phyloP scores from a whole-genome alignment of 805 yeast species.

The Saccharomycopsis capsularis region DNA sequence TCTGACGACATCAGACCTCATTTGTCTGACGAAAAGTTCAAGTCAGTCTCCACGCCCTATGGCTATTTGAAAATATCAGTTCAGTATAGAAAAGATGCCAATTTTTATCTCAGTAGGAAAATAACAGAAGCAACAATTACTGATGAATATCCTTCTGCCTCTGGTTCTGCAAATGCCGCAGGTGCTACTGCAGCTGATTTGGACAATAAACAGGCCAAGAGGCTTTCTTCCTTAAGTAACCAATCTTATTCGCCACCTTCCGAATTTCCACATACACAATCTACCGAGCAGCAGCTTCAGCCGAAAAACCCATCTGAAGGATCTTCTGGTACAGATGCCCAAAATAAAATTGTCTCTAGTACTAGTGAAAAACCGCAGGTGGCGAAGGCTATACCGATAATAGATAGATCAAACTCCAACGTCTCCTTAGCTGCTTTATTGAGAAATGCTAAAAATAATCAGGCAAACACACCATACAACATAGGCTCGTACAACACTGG shows the following conservation, averaged over 20 bases:
- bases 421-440: constrained; percentile 48
- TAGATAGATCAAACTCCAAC: constrained; percentile 40
- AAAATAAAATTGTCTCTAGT: background rate
- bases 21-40: constrained; percentile 53
- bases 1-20: constrained; percentile 38
- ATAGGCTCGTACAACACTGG: constrained; percentile 9
- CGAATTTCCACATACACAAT: background rate
- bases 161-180: background rate
- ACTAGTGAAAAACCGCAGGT: background rate
- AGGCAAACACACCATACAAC: background rate
- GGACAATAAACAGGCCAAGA: background rate
- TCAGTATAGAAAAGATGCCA: constrained; percentile 66
- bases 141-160: too few species aligned
- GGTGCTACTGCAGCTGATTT: too few species aligned
- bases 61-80: constrained; percentile 74
- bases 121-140: constrained; percentile 32
- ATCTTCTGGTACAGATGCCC: background rate
- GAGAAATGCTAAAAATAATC: constrained; percentile 28
- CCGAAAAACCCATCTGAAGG: too few species aligned
- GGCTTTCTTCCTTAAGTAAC: background rate
- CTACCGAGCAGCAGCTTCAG: background rate
- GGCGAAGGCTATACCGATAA: constrained; percentile 31
- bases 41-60: constrained; percentile 65
- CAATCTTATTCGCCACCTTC: constrained; percentile 9
- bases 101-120: constrained; percentile 50